phyloP scores from a whole-genome alignment of 257 asterid genomes.

The Buddleja alternifolia region DNA sequence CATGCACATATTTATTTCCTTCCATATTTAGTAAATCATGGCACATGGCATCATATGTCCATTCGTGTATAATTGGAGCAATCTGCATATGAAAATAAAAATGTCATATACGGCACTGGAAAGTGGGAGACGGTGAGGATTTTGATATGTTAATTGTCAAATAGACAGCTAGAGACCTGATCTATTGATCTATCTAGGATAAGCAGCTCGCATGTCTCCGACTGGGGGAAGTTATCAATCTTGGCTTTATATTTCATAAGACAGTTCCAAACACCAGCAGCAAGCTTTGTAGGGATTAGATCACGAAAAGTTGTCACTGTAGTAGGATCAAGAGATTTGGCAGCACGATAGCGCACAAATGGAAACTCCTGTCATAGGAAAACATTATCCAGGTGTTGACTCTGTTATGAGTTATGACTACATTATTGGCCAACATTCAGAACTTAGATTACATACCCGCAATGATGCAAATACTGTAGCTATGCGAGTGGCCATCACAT shows the following conservation, averaged over 20 bases:
- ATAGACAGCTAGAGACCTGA: constrained; percentile 60
- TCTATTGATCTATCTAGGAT: constrained; percentile 95
- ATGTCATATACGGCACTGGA: constrained; percentile 13
- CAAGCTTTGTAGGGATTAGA: constrained; percentile 95
- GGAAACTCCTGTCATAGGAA: constrained; percentile 88
- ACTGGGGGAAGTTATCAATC: constrained; percentile 81
- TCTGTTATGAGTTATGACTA: constrained; percentile 10
- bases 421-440: constrained; percentile 21
- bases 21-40: constrained; percentile 94
- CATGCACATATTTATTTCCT: constrained; percentile 92
- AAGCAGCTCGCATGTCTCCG: constrained; percentile 97
- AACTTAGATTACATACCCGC: constrained; percentile 56
- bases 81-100: constrained; percentile 49
- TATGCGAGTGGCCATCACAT: constrained; percentile 85
- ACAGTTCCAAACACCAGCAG: constrained; percentile 94
- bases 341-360: constrained; percentile 85
- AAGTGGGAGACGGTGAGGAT: neutral
- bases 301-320: constrained; percentile 96
- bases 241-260: constrained; percentile 83
- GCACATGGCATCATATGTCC: constrained; percentile 99
- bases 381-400: constrained; percentile 19
- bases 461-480: constrained; percentile 95
- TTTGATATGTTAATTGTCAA: constrained; percentile 11
- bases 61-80: constrained; percentile 97
- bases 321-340: constrained; percentile 88